phyloP scores from a whole-genome alignment of 2,329 filamentous ascomycete genomes.

The Paramyrothecium sp. region DNA sequence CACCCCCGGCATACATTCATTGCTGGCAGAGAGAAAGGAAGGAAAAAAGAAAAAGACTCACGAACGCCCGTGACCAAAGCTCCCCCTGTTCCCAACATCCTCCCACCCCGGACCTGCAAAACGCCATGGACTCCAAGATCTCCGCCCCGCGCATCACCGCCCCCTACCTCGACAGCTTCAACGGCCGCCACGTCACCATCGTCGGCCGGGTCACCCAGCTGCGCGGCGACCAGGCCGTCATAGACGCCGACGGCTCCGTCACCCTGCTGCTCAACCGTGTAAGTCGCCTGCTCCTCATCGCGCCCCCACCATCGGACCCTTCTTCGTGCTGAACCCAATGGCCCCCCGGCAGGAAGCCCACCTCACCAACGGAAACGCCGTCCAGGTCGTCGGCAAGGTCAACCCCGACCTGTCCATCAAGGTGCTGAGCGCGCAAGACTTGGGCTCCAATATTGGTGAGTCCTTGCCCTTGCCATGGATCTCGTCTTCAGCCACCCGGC shows the following conservation, averaged over 20 bases:
- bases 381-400: slow-evolving; percentile 79
- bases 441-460: slow-evolving; percentile 69
- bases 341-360: slow-evolving; percentile 80
- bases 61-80: no score
- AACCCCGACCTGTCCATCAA: slow-evolving; percentile 70
- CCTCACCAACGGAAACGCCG: slow-evolving; percentile 65
- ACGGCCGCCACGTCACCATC: slow-evolving; percentile 74
- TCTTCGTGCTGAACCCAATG: background rate
- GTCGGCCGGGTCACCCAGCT: slow-evolving; percentile 83
- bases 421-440: slow-evolving; percentile 66
- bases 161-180: slow-evolving; percentile 74
- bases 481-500: background rate
- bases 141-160: slow-evolving; percentile 80
- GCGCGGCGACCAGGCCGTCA: slow-evolving; percentile 73
- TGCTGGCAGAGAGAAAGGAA: no score
- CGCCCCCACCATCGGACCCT: background rate
- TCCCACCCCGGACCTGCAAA: no score
- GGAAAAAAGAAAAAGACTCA: no score
- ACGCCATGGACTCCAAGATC: slow-evolving; percentile 62
- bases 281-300: slow-evolving; percentile 22
- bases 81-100: no score
- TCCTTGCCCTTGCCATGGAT: no score
- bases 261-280: slow-evolving; percentile 73
- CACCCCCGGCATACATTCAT: no score
- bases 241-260: slow-evolving; percentile 79